Base-by-base conservation (phyloP, 768 basidiomycete genomes). In the Boletellus emodensis region DNA sequence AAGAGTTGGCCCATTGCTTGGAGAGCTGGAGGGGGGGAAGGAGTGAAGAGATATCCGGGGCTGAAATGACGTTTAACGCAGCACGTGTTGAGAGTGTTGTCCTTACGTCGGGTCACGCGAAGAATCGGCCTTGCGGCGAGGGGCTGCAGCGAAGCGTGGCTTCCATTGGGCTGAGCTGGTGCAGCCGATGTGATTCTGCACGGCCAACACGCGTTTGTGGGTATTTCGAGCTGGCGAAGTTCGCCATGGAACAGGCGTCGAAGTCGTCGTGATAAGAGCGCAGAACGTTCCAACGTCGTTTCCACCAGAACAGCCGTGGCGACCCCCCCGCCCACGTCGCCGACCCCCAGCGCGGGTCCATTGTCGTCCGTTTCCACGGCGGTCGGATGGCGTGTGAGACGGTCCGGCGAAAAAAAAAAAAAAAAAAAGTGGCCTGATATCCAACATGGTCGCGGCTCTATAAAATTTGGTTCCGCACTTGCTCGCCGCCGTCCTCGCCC, bases 341-440 rank as follows among this genome's bases (percentile, higher is more conserved):
- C 30, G 30, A 30, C 30, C 30, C 30, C 30, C 30, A 28, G 28
- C 28, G 30, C 30, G 8, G 7, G 30, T 10, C 30, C 30, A 10
- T 30, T 30, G 30, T 30, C 30, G 30, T 28, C 6, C 24, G 10
- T 24, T 9, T 4, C 13, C 12, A 11, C 7, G 20, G 6, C 4
- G 18, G 24, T 26, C 24, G 37, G 8, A 30, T 30, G 30, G 30
- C 30, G 30, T 7, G 30, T 30, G 30, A 30, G 30, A 30, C 30
- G 30, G 7, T 30, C 30, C 9, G 30, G 4, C 28, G 2, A 28
- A 20, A 20, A 30, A 30, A 30, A 28, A 20, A 20, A 30, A 30
- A 30, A 53, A 55, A 59, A 61, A 68, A 68, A 67, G 67, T 68
- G 67, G 67, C 37, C 64, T 62, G 65, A 67, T 66, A 51, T 30